These are phyloP conservation scores for Pseudogymnoascus sp. DNA, from an alignment of 2,329 filamentous ascomycete genomes.

Conservation along the genomic window DNA sequence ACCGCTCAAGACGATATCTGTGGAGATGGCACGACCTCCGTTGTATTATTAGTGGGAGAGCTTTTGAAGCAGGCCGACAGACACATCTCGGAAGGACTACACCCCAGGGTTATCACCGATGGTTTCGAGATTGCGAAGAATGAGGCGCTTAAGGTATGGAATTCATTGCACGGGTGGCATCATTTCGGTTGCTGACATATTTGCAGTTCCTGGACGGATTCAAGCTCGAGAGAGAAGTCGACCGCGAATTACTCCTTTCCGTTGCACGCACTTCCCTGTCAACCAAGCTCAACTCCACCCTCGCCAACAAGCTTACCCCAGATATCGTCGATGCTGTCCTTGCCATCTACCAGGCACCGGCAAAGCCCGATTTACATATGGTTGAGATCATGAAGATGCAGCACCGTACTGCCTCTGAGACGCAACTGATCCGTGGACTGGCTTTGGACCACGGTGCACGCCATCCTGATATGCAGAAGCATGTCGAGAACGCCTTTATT, in stretches of 20 bases:
- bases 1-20: slow-evolving; percentile 98
- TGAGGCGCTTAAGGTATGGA: slow-evolving; percentile 71
- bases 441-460: slow-evolving; percentile 91
- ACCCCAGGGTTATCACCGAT: slow-evolving; percentile 93
- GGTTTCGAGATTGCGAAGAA: slow-evolving; percentile 95
- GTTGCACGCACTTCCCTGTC: slow-evolving; percentile 91
- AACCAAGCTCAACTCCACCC: slow-evolving; percentile 84
- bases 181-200: slow-evolving; percentile 12
- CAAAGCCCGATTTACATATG: slow-evolving; percentile 97
- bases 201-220: slow-evolving; percentile 82
- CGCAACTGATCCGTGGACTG: slow-evolving; percentile 86
- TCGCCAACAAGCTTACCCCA: slow-evolving; percentile 86
- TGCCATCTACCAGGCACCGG: slow-evolving; percentile 80
- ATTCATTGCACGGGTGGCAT: slow-evolving; percentile 2
- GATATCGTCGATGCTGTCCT: slow-evolving; percentile 95
- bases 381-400: slow-evolving; percentile 99
- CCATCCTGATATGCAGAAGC: slow-evolving; percentile 97
- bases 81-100: slow-evolving; percentile 93
- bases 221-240: slow-evolving; percentile 81
- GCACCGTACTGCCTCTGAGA: slow-evolving; percentile 91
- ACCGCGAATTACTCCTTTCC: slow-evolving; percentile 86
- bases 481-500: slow-evolving; percentile 91
- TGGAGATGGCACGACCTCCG: slow-evolving; percentile 94
- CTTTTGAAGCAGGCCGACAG: slow-evolving; percentile 95
- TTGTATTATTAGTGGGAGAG: slow-evolving; percentile 91